Evolutionary conservation across 2,329 filamentous ascomycete species (phyloP).

Genomic region (Ilyonectria destructans): DNA sequence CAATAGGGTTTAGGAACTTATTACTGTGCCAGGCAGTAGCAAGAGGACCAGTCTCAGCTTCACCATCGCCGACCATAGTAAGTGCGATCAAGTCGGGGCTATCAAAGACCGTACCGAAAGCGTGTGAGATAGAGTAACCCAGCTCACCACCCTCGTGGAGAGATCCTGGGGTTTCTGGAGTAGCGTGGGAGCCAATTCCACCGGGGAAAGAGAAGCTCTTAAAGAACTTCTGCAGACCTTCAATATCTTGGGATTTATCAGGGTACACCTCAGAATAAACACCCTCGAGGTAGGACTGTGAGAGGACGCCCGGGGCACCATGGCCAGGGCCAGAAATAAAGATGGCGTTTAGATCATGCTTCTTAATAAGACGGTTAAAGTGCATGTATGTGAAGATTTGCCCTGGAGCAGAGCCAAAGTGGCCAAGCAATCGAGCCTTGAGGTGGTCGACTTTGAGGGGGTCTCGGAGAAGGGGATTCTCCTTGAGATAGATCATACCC

Average conservation of each 20-base stretch:
- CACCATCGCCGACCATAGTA: conserved; percentile 86
- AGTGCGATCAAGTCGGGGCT: conserved; percentile 82
- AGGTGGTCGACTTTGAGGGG: conserved; percentile 79
- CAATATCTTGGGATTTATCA: conserved; percentile 77
- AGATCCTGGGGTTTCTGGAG: conserved; percentile 83
- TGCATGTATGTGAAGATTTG: conserved; percentile 88
- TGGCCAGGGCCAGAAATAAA: conserved; percentile 86
- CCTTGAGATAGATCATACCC: conserved; percentile 85
- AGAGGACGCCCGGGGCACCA: conserved; percentile 82
- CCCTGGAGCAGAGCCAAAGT: conserved; percentile 86
- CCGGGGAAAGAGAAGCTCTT: conserved; percentile 89
- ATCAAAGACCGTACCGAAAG: conserved; percentile 84
- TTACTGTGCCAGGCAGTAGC: conserved; percentile 88
- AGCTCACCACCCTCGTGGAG: conserved; percentile 87
- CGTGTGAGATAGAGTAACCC: conserved; percentile 84
- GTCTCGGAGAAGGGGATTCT: conserved; percentile 81
- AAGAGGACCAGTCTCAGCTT: conserved; percentile 84
- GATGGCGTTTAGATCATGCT: conserved; percentile 80
- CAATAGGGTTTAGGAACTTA: conserved; percentile 86
- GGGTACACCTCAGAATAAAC: conserved; percentile 85
- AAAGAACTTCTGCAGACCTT: conserved; percentile 84
- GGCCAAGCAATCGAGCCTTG: conserved; percentile 82
- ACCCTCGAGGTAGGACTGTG: conserved; percentile 84
- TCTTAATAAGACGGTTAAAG: conserved; percentile 87
- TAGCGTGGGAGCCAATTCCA: conserved; percentile 84